Evolutionary conservation across 164 flowering plant genomes (phyloP).

Genomic region (Piper betle): DNA sequence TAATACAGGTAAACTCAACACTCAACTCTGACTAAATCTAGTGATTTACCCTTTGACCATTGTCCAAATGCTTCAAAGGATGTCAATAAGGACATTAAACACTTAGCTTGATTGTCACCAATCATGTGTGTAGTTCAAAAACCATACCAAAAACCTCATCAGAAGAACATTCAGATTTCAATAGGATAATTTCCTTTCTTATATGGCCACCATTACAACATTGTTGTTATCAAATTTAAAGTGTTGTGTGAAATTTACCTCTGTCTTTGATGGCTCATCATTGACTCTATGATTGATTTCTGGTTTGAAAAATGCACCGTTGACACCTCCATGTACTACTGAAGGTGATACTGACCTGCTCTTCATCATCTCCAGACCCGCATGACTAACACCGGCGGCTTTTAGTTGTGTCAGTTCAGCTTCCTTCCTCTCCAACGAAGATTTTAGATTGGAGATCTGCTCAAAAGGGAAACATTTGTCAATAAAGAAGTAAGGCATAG

Average conservation of each 20-base stretch:
- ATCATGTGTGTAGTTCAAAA: too few relatives aligned
- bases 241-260: slow-evolving; percentile 25
- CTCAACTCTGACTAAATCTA: background rate
- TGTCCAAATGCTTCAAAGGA: background rate
- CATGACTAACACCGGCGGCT: slow-evolving; percentile 17
- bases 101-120: background rate
- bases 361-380: slow-evolving; percentile 24
- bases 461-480: background rate
- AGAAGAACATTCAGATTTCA: background rate
- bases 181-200: background rate
- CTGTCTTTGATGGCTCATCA: slow-evolving; percentile 33
- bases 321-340: slow-evolving; percentile 29
- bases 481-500: background rate
- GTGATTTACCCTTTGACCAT: background rate
- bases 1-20: background rate
- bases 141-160: background rate
- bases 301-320: slow-evolving; percentile 24
- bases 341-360: slow-evolving; percentile 49
- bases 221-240: background rate
- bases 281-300: slow-evolving; percentile 26
- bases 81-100: background rate
- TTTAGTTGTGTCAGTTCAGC: slow-evolving; percentile 53
- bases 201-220: background rate
- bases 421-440: slow-evolving; percentile 54
- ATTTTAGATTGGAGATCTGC: slow-evolving; percentile 56